Evolutionary conservation across 768 basidiomycete genomes (phyloP), one percentile per base, ranked within the genome.

Genomic region (Leccinum longicurvipes): DNA sequence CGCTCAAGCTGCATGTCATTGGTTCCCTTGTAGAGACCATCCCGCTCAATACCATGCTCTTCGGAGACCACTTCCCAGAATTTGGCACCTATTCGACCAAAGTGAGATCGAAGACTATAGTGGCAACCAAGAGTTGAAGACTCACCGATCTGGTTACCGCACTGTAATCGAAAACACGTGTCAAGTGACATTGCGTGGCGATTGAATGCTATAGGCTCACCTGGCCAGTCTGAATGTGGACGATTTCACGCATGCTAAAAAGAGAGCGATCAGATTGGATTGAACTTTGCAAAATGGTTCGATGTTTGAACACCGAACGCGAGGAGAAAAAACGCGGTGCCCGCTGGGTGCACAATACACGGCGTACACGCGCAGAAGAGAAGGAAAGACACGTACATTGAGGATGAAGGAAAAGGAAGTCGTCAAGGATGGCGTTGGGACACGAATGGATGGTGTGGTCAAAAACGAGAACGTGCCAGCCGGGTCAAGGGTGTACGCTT

Each of bases 171-270:
- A 69, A 67, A 62, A 60, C 55, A 63, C 60, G 54, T 55, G 72
- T 65, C 2, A 64, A 72, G 65, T 59, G 65, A 57, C 44, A 34
- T 52, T 53, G 48, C 14, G n/a, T 25, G 32, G 36, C 29, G 36
- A 24, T 14, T 31, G 32, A 53, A 58, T 47, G 31, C 28, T 32
- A 44, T 32, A 49, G 50, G 72, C 79, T 65, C 68, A 93, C 93
- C 85, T 97, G 96, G 79, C 96, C 96, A 62, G 96, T 98, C 76
- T 98, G 96, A 70, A 98, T 86, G 79, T 98, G 96, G 73, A 98
- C 95, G 77, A 98, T 98, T 87, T 98, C 95, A 82, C 95, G 91
- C 91, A 93, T 93, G 82, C 91, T 93, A 65, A 44, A 67, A 70
- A 65, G 60, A 57, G 41, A 51, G 57, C 51, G 68, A 69, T 60